Base-by-base conservation (phyloP, 768 basidiomycete species). In the Kondoa subrosea region DNA sequence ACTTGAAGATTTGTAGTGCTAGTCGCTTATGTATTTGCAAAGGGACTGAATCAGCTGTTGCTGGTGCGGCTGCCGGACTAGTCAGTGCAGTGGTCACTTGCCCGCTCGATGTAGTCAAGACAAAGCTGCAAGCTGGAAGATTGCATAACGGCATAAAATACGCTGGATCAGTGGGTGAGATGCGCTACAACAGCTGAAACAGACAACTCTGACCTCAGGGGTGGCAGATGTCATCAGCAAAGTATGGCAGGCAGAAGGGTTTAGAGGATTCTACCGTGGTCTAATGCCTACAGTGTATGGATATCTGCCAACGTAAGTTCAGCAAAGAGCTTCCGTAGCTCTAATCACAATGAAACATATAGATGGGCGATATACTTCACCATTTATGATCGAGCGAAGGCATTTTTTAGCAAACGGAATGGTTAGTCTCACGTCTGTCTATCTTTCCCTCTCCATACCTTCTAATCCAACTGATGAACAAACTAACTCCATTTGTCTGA, bases 271-370 rank as follows among this genome's bases (percentile, higher is more conserved):
- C 69, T 99, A 99, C 78, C 85, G 95, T 56, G 95, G 95, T n/a
- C 82, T 99, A 25, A 92, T 93, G 25, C 95, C 95, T 16, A 99
- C 95, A 25, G 83, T 99, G 67, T 82, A 92, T 4, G 95, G 95
- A 16, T 97, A 99, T 79, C 83, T 97, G 56, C 95, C 95, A 26
- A 97, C 93, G 1, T 97, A 92, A 95, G 95, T 91, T 29, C 97
- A 97, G 73, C 21, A 50, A 97, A 96, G 77, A 97, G 97, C 77
- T 85, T 91, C 26, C 90, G 97, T 29, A 68, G 64, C 63, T 30
- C 40, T 8, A 8, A 8, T 8, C 8, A 8, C 12, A 50, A 21
- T 50, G 40, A 50, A 50, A 21, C 8, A n/a, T n/a, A 50, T 21
- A 50, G 40, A 50, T 63, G 61, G 61, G 15, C 29, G 17, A 63